Evolutionary conservation across 139 green algal species (phyloP).

Genomic region (Zygnema circumcarinatum): DNA sequence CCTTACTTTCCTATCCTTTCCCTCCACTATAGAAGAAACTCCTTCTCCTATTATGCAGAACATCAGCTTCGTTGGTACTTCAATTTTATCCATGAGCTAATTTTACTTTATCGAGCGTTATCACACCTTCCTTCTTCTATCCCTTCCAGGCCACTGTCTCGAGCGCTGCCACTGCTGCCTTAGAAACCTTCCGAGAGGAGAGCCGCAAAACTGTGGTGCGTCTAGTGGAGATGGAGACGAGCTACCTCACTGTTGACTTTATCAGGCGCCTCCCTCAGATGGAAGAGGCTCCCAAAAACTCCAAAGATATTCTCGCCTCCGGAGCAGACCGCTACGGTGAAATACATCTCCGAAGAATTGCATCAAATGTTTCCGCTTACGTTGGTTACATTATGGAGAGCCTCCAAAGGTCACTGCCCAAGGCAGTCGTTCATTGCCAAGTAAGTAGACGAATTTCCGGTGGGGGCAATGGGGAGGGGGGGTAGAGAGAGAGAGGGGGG

Average conservation of each 20-base stretch:
- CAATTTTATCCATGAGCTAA: too few species aligned
- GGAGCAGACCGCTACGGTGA: slow-evolving; percentile 28
- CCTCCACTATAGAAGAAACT: too few species aligned
- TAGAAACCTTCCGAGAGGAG: slow-evolving; percentile 37
- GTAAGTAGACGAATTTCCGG: slow-evolving; percentile 4
- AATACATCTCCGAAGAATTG: slow-evolving; percentile 6
- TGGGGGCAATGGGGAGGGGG: not conserved
- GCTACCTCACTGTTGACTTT: slow-evolving; percentile 57
- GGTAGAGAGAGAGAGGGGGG: too few species aligned
- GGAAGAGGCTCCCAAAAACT: slow-evolving; percentile 27
- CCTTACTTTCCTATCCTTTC: too few species aligned
- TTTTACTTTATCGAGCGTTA: too few species aligned
- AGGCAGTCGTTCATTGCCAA: slow-evolving; percentile 55
- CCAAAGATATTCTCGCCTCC: not conserved
- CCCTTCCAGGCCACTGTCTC: not conserved
- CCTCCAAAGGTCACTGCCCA: slow-evolving; percentile 44
- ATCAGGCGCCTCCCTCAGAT: slow-evolving; percentile 46
- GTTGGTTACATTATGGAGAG: slow-evolving; percentile 10
- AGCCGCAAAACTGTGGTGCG: not conserved
- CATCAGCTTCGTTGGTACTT: too few species aligned
- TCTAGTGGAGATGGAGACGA: slow-evolving; percentile 60
- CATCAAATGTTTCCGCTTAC: slow-evolving; percentile 41
- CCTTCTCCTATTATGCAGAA: too few species aligned
- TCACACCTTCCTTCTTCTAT: too few species aligned
- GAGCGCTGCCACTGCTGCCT: not conserved